Evolutionary conservation across 2,329 filamentous ascomycete species (phyloP), one percentile per base, ranked within the genome.

Genomic region (Bipolaris gigantea): DNA sequence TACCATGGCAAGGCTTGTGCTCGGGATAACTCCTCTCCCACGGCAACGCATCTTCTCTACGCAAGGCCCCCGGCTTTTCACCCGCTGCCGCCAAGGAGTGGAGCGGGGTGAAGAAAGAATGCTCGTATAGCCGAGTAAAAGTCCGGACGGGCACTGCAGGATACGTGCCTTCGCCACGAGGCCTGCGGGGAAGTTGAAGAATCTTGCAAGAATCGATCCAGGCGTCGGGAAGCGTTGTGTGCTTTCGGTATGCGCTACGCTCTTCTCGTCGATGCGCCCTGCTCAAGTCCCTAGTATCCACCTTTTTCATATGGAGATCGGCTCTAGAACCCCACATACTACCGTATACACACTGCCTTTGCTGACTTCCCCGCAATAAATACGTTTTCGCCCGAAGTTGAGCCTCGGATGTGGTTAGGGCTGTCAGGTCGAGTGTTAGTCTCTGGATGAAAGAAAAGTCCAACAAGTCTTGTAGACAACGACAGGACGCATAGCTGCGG

Each of bases 311-410:
- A 53, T 44, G 33, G 50, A n/a, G 50, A 53, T 50, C 50, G 46
- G 47, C 35, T 48, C 47, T 32, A 36, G 30, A 19, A 36, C 55
- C 48, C 58, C 55, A 56, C 58, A 35, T n/a, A n/a, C n/a, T n/a
- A n/a, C n/a, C n/a, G n/a, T n/a, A 23, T 36, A 45, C 39, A 25
- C 49, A 34, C 32, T 32, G 53, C 27, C 21, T 18, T 33, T 39
- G 13, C 13, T 46, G 43, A 21, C 39, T 52, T 55, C 55, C 47
- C 55, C 55, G 50, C 51, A 54, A 38, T 11, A 34, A 34, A 30
- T 36, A 43, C 33, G 43, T 25, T 30, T 32, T 36, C 30, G 18
- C 30, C 59, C 59, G 59, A 55, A 44, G 53, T 57, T 61, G 51
- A 35, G 42, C 56, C 59, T 50, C 39, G 7, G 30, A 15, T 10